A percentile compares a stretch with the other conserved stretches of the same genome.
Evolutionary conservation across 768 basidiomycete genomes (phyloP).

Genomic region (Roridomyces roridus): DNA sequence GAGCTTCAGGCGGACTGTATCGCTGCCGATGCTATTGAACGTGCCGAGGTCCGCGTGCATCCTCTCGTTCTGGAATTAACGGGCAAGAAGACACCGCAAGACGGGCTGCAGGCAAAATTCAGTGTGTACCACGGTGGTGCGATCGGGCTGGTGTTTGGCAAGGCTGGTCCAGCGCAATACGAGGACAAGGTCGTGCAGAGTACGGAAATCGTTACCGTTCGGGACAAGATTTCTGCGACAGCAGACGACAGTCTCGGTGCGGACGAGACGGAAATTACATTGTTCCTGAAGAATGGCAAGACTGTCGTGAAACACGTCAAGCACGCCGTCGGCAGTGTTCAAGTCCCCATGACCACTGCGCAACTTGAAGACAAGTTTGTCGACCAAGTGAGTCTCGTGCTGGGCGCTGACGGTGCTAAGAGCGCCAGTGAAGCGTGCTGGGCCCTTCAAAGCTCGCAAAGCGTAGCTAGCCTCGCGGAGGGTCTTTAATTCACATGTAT

Average conservation of each 20-base stretch:
- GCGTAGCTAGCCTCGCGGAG: constrained; percentile 2
- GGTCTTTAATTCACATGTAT: constrained; percentile 1
- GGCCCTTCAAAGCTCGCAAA: constrained; percentile 9
- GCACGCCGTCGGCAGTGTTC: constrained; percentile 29
- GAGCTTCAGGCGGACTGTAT: constrained; percentile 7
- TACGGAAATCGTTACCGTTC: constrained; percentile 22
- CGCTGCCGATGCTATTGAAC: constrained; percentile 16
- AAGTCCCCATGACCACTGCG: constrained; percentile 23
- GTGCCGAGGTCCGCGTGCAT: constrained; percentile 26
- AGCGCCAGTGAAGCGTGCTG: constrained; percentile 18
- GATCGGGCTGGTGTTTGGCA: constrained; percentile 25
- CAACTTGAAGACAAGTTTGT: constrained; percentile 29
- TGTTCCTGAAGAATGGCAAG: constrained; percentile 21
- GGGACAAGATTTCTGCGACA: constrained; percentile 26
- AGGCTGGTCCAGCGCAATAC: constrained; percentile 27
- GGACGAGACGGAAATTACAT: constrained; percentile 23
- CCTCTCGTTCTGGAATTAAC: constrained; percentile 29
- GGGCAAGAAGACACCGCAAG: constrained; percentile 28
- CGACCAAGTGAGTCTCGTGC: constrained; percentile 24
- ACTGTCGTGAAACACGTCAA: constrained; percentile 22
- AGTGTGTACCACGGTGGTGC: constrained; percentile 30
- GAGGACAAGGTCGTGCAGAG: constrained; percentile 23
- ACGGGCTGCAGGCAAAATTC: constrained; percentile 32
- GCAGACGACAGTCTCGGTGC: constrained; percentile 20
- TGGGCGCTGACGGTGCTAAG: constrained; percentile 24